Evolutionary conservation across 805 yeast species (phyloP), one percentile per base, ranked within the genome.

Genomic region (Hanseniaspora occidentalis): DNA sequence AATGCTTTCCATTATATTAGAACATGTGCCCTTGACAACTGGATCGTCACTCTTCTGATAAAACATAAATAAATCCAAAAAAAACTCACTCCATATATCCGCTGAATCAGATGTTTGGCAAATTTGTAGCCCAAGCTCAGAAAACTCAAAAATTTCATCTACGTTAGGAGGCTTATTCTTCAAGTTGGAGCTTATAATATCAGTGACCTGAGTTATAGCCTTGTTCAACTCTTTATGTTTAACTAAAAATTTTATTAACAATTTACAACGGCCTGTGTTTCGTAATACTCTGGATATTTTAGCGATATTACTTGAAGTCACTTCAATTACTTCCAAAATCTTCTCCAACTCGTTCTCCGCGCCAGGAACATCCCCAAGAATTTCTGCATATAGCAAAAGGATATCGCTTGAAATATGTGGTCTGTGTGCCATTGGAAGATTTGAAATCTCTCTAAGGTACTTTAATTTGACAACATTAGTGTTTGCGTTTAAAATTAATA

Each of bases 401-500:
- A 29, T 4, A 29, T 29, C 33, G 8, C 16, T 29, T 16, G 33
- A 18, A 6, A 29, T 10, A 7, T 9, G 4, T 29, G n/a, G 13
- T 29, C 8, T 10, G 10, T 29, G 16, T 5, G 18, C 33, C 4
- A 14, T 4, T 13, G 18, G 3, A 3, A 29, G 33, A 4, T 40
- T 11, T 4, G 20, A 10, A 19, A 38, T 31, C 24, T 39, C 39
- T 13, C 31, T 37, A 6, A 37, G 38, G 36, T 42, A 45, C 20
- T 45, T 47, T 10, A 16, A 17, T 17, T 37, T 37, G 11, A 40
- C 34, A 21, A 43, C 40, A 3, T 39, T 31, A 19, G 46, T 43
- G 6, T 38, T 31, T 10, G 47, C 24, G 2, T 44, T 35, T 8
- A 51, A 36, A 2, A 23, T 34, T 9, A 55, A 39, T 27, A 50